These are phyloP conservation scores for Zygosaccharomyces rouxii DNA, from an alignment of 805 yeast species.

Conservation along the genomic window DNA sequence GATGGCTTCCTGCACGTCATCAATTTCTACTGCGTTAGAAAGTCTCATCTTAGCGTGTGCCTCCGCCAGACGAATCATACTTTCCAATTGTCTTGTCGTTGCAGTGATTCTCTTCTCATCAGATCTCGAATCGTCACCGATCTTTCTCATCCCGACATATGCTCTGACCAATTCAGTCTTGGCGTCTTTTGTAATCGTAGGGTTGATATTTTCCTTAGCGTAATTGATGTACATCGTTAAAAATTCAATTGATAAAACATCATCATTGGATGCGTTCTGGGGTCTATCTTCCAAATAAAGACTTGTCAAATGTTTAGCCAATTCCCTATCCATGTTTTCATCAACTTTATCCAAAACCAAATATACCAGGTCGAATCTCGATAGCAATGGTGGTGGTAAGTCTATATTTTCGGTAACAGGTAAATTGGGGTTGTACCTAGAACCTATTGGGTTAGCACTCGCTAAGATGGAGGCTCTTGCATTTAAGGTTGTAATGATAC, in stretches of 20 bases:
- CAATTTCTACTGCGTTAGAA: slow-evolving; percentile 60
- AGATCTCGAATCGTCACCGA: slow-evolving; percentile 86
- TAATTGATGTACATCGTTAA: slow-evolving; percentile 86
- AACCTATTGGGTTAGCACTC: slow-evolving; percentile 94
- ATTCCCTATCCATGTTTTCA: slow-evolving; percentile 72
- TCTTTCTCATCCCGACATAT: slow-evolving; percentile 88
- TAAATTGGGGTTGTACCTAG: slow-evolving; percentile 88
- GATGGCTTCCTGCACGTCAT: slow-evolving; percentile 90
- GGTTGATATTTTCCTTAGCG: slow-evolving; percentile 80
- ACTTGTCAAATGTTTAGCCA: slow-evolving; percentile 85
- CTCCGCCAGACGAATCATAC: slow-evolving; percentile 90
- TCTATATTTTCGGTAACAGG: slow-evolving; percentile 96
- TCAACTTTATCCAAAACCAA: slow-evolving; percentile 90
- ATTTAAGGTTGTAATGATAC: slow-evolving; percentile 92
- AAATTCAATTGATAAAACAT: slow-evolving; percentile 79
- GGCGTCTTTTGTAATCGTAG: slow-evolving; percentile 76
- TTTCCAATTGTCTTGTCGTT: slow-evolving; percentile 93
- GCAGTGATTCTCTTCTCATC: slow-evolving; percentile 93
- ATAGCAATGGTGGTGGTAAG: slow-evolving; percentile 90
- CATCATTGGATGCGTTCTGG: slow-evolving; percentile 59
- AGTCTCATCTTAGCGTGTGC: slow-evolving; percentile 97
- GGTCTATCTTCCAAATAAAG: slow-evolving; percentile 90
- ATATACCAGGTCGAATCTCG: slow-evolving; percentile 93
- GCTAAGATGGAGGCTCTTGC: slow-evolving; percentile 96
- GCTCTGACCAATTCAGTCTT: slow-evolving; percentile 79